These are phyloP conservation scores for Mycosphaerella sp. DNA, from an alignment of 2,329 filamentous ascomycete genomes.

Conservation along the genomic window DNA sequence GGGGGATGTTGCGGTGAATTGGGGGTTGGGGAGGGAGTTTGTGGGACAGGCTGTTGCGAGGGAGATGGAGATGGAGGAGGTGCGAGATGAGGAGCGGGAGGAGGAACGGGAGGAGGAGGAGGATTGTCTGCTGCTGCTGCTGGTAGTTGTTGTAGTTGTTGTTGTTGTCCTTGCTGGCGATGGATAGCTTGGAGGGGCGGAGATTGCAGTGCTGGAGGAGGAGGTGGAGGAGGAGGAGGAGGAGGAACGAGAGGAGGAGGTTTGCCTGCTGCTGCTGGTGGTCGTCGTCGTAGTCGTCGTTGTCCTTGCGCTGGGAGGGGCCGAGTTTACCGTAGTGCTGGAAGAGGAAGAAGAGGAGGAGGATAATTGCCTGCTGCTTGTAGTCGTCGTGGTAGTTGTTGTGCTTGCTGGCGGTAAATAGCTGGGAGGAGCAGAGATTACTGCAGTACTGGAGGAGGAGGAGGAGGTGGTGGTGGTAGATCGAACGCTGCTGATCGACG, in stretches of 20 bases:
- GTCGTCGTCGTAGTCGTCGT: background rate
- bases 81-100: no score
- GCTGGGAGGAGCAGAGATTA: background rate
- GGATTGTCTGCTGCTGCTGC: background rate
- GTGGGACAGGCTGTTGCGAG: background rate
- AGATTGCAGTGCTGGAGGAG: background rate
- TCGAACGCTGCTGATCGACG: background rate
- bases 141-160: background rate
- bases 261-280: background rate
- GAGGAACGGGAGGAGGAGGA: no score
- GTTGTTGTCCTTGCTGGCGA: background rate
- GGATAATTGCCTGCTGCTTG: background rate
- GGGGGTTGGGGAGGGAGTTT: slow-evolving; percentile 1
- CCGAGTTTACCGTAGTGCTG: background rate
- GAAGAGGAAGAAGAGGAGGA: background rate
- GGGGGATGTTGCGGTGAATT: slow-evolving; percentile 10
- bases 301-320: background rate
- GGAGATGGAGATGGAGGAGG: background rate
- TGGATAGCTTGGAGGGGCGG: no score
- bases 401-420: background rate
- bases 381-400: background rate
- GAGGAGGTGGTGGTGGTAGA: background rate
- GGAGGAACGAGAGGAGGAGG: background rate
- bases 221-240: background rate
- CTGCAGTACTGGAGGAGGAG: slow-evolving; percentile 1